These are phyloP conservation scores for Apiotrichum gracile DNA, from an alignment of 1,284 basidiomycete genomes.

Conservation along the genomic window DNA sequence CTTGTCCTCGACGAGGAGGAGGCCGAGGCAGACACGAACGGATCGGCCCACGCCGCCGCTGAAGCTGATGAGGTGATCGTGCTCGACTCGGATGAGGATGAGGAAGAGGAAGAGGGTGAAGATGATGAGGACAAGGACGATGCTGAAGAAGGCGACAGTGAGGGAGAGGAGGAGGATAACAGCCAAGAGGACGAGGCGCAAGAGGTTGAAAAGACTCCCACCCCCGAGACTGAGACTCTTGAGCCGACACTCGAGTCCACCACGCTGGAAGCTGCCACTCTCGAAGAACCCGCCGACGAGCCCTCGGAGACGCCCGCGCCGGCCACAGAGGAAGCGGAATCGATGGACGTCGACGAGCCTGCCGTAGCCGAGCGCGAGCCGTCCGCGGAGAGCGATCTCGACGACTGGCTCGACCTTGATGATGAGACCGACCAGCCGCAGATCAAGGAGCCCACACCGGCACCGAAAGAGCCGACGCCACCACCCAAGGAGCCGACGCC, in stretches of 20 bases:
- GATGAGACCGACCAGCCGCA: not conserved
- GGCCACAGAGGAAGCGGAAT: not conserved
- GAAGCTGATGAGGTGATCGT: not conserved
- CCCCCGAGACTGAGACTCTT: not conserved
- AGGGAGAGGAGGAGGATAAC: constrained; percentile 6
- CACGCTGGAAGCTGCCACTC: no score
- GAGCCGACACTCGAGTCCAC: not conserved
- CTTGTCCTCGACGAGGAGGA: no score
- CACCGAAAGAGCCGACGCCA: not conserved
- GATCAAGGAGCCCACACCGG: not conserved
- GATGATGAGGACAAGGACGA: constrained; percentile 8
- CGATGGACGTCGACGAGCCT: not conserved
- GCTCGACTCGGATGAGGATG: not conserved
- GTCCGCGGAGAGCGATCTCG: not conserved
- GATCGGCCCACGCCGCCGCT: no score
- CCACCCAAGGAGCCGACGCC: not conserved
- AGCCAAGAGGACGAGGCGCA: not conserved
- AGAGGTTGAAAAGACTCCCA: not conserved
- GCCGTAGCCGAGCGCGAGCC: constrained; percentile 2
- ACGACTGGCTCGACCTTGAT: not conserved
- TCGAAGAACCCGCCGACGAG: no score
- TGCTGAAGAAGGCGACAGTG: constrained; percentile 11
- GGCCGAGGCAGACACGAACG: no score
- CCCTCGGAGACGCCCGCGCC: no score
- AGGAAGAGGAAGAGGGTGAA: not conserved